Conservation (phyloP, 768 basidiomycete genomes). For the Chiua virens region DNA sequence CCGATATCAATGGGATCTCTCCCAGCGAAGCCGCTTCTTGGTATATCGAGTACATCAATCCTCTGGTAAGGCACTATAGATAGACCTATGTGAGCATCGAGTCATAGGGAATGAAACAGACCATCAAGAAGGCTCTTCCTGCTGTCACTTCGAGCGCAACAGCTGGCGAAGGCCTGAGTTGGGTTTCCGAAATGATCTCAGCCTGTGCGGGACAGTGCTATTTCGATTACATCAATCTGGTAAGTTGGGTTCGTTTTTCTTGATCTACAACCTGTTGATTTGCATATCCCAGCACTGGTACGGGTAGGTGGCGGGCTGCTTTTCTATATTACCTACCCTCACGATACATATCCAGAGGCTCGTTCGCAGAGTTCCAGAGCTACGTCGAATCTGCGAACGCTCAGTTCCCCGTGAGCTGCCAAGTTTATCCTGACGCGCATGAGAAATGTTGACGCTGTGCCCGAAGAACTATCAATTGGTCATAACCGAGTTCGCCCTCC, state of each 20-base stretch:
- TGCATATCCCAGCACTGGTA: constrained; percentile 27
- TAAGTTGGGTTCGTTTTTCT: constrained; percentile 5
- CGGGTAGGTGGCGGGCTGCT: constrained; percentile 16
- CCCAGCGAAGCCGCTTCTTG: constrained; percentile 34
- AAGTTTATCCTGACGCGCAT: too few relatives aligned
- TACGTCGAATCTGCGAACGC: constrained; percentile 27
- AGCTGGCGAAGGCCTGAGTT: constrained; percentile 35
- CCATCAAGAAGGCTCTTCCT: constrained; percentile 40
- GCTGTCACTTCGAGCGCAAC: constrained; percentile 34
- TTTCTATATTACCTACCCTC: not conserved
- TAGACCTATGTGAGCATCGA: not conserved
- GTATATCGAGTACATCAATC: constrained; percentile 38
- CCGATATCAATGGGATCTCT: constrained; percentile 31
- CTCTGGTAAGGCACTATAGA: constrained; percentile 27
- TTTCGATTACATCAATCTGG: constrained; percentile 37
- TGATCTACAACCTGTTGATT: not conserved
- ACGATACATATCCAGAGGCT: constrained; percentile 15
- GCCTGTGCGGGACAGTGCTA: constrained; percentile 37
- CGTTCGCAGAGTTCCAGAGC: constrained; percentile 30
- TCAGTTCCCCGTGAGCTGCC: constrained; percentile 26
- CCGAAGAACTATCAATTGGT: constrained; percentile 26
- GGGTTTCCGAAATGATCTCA: constrained; percentile 35
- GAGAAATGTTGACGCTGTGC: constrained; percentile 1
- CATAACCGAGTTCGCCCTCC: constrained; percentile 34
- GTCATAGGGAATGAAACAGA: constrained; percentile 14